Percentiles rank a stretch among this genome's conserved stretches.
Evolutionary conservation across 2,329 filamentous ascomycete species (phyloP).

Genomic region (Colletotrichum spaethianum): DNA sequence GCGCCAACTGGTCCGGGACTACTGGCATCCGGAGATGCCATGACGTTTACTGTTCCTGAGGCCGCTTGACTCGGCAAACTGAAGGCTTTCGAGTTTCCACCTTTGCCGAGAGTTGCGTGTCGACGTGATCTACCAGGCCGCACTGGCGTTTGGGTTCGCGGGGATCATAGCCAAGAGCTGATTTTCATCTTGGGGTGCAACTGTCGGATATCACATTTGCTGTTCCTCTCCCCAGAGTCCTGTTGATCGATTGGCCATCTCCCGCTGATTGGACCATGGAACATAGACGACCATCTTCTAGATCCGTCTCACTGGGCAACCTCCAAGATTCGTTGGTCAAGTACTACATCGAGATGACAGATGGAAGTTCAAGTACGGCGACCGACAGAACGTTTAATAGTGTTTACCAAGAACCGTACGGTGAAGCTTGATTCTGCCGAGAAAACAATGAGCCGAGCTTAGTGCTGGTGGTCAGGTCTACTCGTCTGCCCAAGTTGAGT

Average conservation of each 20-base stretch:
- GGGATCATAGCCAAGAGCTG: slow-evolving; percentile 9
- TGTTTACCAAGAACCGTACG: background rate
- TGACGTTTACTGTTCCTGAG: slow-evolving; percentile 18
- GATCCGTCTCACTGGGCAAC: background rate
- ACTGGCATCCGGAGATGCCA: slow-evolving; percentile 6
- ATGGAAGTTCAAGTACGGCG: background rate
- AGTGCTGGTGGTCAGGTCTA: background rate
- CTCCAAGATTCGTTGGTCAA: background rate
- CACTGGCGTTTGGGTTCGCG: background rate
- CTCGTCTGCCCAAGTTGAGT: background rate
- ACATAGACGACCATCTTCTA: background rate
- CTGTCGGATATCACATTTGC: background rate
- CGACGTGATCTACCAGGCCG: slow-evolving; percentile 25
- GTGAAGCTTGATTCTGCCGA: background rate
- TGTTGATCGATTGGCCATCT: slow-evolving; percentile 7
- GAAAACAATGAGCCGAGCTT: slow-evolving; percentile 5
- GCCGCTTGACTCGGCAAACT: background rate
- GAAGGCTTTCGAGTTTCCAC: background rate
- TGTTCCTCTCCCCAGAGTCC: background rate
- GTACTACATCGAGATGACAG: background rate
- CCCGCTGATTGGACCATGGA: slow-evolving; percentile 9
- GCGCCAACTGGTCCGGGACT: background rate
- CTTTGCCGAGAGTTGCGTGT: slow-evolving; percentile 25
- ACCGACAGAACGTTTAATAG: background rate
- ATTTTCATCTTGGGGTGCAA: background rate